These are phyloP conservation scores for Boechera divaricarpa DNA, from an alignment of 345 rosid genomes.

Conservation along the genomic window DNA sequence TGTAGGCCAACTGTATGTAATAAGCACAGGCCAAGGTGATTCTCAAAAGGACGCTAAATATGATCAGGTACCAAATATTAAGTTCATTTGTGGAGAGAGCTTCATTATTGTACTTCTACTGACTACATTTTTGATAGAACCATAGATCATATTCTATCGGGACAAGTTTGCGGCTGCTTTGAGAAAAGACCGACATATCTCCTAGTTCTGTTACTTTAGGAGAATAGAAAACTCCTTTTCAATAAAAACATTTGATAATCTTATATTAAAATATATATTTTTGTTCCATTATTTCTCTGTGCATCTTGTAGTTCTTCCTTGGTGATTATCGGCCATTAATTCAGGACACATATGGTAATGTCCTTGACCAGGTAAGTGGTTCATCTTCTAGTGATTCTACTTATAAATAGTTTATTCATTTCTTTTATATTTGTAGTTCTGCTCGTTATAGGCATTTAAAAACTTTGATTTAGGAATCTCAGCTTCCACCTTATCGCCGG, in stretches of 20 bases:
- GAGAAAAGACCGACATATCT: neutral
- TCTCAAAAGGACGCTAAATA: slow-evolving; percentile 92
- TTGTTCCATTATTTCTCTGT: slow-evolving; percentile 3
- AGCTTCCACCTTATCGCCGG: slow-evolving; percentile 80
- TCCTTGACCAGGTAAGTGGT: slow-evolving; percentile 84
- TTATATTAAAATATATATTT: neutral
- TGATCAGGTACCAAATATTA: slow-evolving; percentile 72
- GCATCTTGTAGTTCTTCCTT: slow-evolving; percentile 75
- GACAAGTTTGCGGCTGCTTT: neutral
- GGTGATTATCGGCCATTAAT: slow-evolving; percentile 97
- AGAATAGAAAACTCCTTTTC: slow-evolving; percentile 2
- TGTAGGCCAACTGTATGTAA: slow-evolving; percentile 92
- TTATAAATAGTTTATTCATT: neutral
- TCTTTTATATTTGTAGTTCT: neutral
- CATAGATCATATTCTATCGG: neutral
- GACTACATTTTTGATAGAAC: neutral
- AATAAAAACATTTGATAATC: neutral
- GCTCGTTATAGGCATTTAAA: slow-evolving; percentile 24
- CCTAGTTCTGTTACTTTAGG: slow-evolving; percentile 8
- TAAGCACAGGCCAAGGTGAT: slow-evolving; percentile 98
- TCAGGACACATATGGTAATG: slow-evolving; percentile 83
- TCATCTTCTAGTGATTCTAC: slow-evolving; percentile 25
- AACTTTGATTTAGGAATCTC: slow-evolving; percentile 84
- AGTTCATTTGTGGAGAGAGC: slow-evolving; percentile 11
- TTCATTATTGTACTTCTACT: slow-evolving; percentile 27